Conservation (phyloP, 257 asterid species). For the Gentiana straminea region DNA sequence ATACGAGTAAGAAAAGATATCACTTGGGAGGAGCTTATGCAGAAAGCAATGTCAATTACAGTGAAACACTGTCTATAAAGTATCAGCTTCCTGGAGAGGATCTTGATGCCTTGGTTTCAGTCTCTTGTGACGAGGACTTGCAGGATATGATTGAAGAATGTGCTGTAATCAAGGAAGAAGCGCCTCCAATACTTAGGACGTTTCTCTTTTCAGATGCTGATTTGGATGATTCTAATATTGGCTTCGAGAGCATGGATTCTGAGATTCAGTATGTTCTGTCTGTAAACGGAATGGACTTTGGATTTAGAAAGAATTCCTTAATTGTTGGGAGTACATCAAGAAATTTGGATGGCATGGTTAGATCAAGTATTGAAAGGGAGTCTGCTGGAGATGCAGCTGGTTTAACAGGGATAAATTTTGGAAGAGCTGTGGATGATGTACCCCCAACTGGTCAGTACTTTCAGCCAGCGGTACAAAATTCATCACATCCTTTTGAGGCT, state of each 20-base stretch:
- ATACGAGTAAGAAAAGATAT: constrained; percentile 61
- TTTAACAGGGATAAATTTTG: constrained; percentile 24
- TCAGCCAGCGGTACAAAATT: no score
- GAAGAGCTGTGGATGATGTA: no score
- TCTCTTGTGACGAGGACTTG: constrained; percentile 77
- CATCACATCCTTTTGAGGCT: no score
- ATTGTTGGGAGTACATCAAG: constrained; percentile 36
- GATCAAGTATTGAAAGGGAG: constrained; percentile 27
- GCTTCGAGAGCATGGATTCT: constrained; percentile 46
- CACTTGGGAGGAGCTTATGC: constrained; percentile 59
- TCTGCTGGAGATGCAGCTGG: constrained; percentile 27
- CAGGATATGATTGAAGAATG: constrained; percentile 95
- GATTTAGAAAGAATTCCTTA: constrained; percentile 35
- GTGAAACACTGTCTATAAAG: constrained; percentile 46
- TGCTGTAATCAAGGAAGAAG: constrained; percentile 41
- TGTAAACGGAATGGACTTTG: constrained; percentile 58
- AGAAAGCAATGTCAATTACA: constrained; percentile 46
- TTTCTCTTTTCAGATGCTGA: constrained; percentile 67
- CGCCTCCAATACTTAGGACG: constrained; percentile 55
- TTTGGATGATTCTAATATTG: constrained; percentile 53
- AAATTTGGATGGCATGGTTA: constrained; percentile 46
- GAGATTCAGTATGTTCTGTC: constrained; percentile 78
- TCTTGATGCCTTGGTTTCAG: constrained; percentile 84
- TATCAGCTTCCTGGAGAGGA: constrained; percentile 98
- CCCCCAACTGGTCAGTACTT: no score